phyloP scores from a whole-genome alignment of 2,329 filamentous ascomycete species.

The Talaromyces sp. region DNA sequence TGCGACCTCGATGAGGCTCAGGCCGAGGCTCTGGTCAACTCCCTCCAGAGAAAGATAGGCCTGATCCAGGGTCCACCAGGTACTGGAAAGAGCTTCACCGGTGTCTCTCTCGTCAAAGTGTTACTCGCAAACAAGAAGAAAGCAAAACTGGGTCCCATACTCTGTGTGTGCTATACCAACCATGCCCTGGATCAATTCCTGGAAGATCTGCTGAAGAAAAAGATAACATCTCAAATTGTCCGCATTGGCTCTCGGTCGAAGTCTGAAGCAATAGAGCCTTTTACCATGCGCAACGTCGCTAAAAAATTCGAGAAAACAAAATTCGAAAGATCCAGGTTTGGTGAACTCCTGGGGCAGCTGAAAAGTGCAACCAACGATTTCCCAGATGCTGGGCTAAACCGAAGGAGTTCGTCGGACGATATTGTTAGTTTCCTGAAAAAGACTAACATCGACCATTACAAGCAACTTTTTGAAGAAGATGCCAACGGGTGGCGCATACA shows the following conservation, averaged over 20 bases:
- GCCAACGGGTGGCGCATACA: not conserved
- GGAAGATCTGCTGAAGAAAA: constrained; percentile 50
- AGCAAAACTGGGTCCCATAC: constrained; percentile 41
- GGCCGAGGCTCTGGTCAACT: constrained; percentile 49
- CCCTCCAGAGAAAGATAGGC: constrained; percentile 51
- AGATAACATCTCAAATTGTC: constrained; percentile 44
- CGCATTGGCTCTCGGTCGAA: constrained; percentile 56
- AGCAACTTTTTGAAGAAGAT: constrained; percentile 3
- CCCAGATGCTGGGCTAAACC: not conserved
- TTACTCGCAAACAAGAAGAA: constrained; percentile 26
- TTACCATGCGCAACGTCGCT: constrained; percentile 45
- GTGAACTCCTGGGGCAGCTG: not conserved
- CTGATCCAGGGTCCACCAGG: constrained; percentile 68
- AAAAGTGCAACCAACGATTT: not conserved
- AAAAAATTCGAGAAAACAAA: not conserved
- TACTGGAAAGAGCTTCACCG: constrained; percentile 63
- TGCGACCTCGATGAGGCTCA: constrained; percentile 52
- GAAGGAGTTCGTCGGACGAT: not conserved
- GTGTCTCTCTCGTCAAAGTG: constrained; percentile 54
- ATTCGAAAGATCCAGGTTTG: not conserved
- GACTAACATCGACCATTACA: not conserved
- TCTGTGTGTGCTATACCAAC: constrained; percentile 50
- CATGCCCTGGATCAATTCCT: constrained; percentile 57
- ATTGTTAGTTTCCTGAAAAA: not conserved
- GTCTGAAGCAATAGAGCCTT: constrained; percentile 45